phyloP scores from a whole-genome alignment of 225 moss, liverwort and hornwort species.

The Physcomitrium patens region DNA sequence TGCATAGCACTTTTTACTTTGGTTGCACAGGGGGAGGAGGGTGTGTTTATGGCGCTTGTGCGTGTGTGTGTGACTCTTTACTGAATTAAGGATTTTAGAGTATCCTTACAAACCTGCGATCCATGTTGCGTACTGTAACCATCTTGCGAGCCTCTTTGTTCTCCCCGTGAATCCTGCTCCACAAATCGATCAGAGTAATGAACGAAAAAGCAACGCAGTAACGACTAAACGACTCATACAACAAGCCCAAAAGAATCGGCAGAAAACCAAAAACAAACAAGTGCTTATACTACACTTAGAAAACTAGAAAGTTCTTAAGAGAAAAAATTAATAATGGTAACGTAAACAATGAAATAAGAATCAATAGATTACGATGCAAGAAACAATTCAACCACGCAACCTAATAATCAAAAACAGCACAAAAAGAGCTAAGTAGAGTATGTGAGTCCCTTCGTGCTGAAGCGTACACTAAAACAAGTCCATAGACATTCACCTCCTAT shows the following conservation, averaged over 20 bases:
- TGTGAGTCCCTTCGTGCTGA: not conserved
- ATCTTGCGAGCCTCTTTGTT: conserved; percentile 53
- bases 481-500: not conserved
- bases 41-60: no score
- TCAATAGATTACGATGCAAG: no score
- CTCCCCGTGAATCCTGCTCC: conserved; percentile 59
- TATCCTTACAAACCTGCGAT: conserved; percentile 45
- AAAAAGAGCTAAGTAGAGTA: no score
- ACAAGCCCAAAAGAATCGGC: no score
- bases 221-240: not conserved
- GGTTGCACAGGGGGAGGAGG: not conserved
- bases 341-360: no score
- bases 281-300: not conserved
- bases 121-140: conserved; percentile 49
- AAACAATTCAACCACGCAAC: no score
- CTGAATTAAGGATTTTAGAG: not conserved
- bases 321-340: no score
- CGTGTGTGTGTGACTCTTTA: no score
- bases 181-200: conserved; percentile 12
- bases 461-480: not conserved
- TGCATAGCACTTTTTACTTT: not conserved
- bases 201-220: conserved; percentile 17
- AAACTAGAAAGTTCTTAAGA: not conserved
- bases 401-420: no score
- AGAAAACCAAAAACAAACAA: not conserved